Evolutionary conservation across 495 filamentous ascomycete species (phyloP).

Genomic region (Aspergillus bertholletiae): DNA sequence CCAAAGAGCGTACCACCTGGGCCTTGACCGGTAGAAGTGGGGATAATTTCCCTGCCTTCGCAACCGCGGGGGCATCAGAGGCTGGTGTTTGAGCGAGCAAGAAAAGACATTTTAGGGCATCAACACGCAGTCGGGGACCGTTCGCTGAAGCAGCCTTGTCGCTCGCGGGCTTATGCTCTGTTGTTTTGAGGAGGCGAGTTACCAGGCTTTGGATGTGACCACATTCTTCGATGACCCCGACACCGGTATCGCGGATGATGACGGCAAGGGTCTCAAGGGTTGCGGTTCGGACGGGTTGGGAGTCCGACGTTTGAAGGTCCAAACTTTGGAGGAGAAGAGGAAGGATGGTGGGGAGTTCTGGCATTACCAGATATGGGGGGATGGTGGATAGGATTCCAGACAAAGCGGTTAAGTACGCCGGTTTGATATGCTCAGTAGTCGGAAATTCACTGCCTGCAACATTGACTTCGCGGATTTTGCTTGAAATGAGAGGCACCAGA

Average conservation of each 20-base stretch:
- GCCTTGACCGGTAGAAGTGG: conserved; percentile 56
- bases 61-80: conserved; percentile 23
- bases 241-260: conserved; percentile 56
- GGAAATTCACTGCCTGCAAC: conserved; percentile 18
- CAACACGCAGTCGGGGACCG: conserved; percentile 43
- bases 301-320: conserved; percentile 53
- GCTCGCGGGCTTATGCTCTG: conserved; percentile 14
- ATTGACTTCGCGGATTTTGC: conserved; percentile 49
- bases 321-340: conserved; percentile 69
- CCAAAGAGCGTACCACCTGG: conserved; percentile 53
- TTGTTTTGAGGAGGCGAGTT: conserved; percentile 51
- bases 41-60: conserved; percentile 34
- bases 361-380: conserved; percentile 55
- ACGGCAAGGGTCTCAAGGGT: conserved; percentile 60
- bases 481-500: conserved; percentile 55
- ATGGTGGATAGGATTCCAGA: conserved; percentile 61
- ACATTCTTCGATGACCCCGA: conserved; percentile 45
- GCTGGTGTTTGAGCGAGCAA: conserved; percentile 44
- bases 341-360: conserved; percentile 55
- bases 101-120: conserved; percentile 54
- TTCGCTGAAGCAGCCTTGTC: conserved; percentile 19
- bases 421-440: conserved; percentile 40
- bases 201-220: conserved; percentile 60
- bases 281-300: conserved; percentile 54
- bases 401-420: conserved; percentile 64